These are phyloP conservation scores for Thalassiosira mediterranea DNA, from an alignment of 352 stramenopile species.

Conservation along the genomic window DNA sequence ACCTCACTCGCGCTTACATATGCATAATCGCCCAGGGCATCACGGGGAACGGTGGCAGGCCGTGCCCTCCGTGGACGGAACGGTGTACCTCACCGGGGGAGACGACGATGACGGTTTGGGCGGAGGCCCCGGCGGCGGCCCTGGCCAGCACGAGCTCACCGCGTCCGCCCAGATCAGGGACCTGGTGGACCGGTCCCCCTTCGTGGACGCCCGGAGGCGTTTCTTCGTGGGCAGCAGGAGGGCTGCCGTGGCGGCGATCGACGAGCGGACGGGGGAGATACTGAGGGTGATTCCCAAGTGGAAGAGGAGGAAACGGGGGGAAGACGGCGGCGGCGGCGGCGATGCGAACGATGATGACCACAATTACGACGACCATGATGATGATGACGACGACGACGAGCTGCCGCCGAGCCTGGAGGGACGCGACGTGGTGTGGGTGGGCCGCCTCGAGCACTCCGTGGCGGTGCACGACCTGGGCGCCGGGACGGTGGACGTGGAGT, in stretches of 20 bases:
- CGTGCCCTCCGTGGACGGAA: slow-evolving; percentile 78
- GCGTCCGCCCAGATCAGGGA: slow-evolving; percentile 67
- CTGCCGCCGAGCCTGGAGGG: slow-evolving; percentile 41
- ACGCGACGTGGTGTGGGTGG: slow-evolving; percentile 77
- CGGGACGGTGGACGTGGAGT: slow-evolving; percentile 70
- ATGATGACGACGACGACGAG: slow-evolving; percentile 37
- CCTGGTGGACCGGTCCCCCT: slow-evolving; percentile 69
- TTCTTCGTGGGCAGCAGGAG: slow-evolving; percentile 71
- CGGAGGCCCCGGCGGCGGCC: background rate
- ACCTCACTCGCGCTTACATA: no score
- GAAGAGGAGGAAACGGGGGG: slow-evolving; percentile 7
- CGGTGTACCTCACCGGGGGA: slow-evolving; percentile 67
- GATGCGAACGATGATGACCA: slow-evolving; percentile 17
- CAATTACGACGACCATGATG: slow-evolving; percentile 17
- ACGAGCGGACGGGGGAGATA: slow-evolving; percentile 72
- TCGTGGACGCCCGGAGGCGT: slow-evolving; percentile 70
- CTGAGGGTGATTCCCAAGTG: slow-evolving; percentile 64
- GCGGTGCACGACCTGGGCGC: slow-evolving; percentile 74
- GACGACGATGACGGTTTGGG: slow-evolving; percentile 7
- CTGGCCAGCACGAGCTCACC: slow-evolving; percentile 42
- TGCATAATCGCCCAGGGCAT: no score
- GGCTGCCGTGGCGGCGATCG: slow-evolving; percentile 66
- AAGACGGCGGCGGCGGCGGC: background rate
- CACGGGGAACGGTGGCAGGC: slow-evolving; percentile 53
- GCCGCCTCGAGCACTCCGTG: slow-evolving; percentile 73